Evolutionary conservation across 495 filamentous ascomycete species (phyloP).

Genomic region (Aspergillus funiculosus): DNA sequence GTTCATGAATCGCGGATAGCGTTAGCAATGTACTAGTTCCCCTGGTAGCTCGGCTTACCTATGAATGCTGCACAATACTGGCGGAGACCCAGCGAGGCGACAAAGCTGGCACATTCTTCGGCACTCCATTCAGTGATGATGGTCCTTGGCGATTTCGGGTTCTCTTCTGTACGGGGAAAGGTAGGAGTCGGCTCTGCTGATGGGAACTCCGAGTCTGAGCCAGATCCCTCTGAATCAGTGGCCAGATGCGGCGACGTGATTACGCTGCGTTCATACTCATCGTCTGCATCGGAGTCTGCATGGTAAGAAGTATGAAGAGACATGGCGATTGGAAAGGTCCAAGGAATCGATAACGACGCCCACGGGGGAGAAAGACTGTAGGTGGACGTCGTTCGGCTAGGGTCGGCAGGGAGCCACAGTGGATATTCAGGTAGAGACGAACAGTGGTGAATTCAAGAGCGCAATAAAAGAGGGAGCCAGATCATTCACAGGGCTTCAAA

Average conservation of each 20-base stretch:
- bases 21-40: conserved; percentile 3
- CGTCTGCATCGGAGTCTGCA: conserved; percentile 87
- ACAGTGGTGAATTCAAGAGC: neutral
- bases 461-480: neutral
- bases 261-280: conserved; percentile 84
- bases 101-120: conserved; percentile 82
- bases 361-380: conserved; percentile 3
- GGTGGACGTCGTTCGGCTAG: conserved; percentile 19
- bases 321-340: conserved; percentile 25
- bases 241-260: conserved; percentile 65
- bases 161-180: conserved; percentile 63
- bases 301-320: conserved; percentile 54
- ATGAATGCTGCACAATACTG: conserved; percentile 80
- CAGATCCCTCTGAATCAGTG: conserved; percentile 72
- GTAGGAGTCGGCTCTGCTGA: conserved; percentile 83
- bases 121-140: conserved; percentile 84
- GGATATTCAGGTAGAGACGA: neutral
- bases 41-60: conserved; percentile 46
- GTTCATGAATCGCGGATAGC: neutral
- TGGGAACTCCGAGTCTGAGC: conserved; percentile 72
- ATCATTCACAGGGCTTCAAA: conserved; percentile 2
- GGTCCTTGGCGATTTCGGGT: conserved; percentile 64
- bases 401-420: neutral
- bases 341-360: conserved; percentile 14
- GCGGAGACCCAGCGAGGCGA: conserved; percentile 68